Evolutionary conservation across 495 filamentous ascomycete genomes (phyloP).

Genomic region (Clavariopsis aquatica): DNA sequence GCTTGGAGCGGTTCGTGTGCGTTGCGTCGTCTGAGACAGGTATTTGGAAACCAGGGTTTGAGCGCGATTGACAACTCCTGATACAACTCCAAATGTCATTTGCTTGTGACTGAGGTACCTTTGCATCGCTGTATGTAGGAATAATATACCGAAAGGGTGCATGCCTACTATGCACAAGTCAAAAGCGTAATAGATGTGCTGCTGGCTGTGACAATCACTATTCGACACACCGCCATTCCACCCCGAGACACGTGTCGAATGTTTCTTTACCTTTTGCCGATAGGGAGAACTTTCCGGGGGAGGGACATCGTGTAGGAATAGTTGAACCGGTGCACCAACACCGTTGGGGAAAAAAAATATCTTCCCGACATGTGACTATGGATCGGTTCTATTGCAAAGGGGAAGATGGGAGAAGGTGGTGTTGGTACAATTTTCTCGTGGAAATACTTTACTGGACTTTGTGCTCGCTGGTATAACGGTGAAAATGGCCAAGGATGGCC

Average conservation of each 20-base stretch:
- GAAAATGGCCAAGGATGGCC: too few species aligned
- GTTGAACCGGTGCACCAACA: too few species aligned
- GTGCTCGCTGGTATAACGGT: too few species aligned
- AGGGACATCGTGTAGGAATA: background rate
- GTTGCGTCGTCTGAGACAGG: background rate
- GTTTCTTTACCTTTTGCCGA: background rate
- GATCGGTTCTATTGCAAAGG: too few species aligned
- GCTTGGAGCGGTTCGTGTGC: background rate
- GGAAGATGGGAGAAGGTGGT: too few species aligned
- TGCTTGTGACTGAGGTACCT: background rate
- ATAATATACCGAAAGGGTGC: background rate
- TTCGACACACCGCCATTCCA: background rate
- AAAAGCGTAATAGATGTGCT: background rate
- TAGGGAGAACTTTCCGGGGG: background rate
- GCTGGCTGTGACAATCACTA: background rate
- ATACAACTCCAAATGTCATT: background rate
- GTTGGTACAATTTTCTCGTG: too few species aligned
- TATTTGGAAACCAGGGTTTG: background rate
- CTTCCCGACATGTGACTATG: too few species aligned
- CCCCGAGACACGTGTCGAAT: background rate
- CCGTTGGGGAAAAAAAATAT: too few species aligned
- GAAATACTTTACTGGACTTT: too few species aligned
- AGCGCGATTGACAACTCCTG: background rate
- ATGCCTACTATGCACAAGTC: background rate
- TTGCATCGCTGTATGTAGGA: background rate